phyloP scores from a whole-genome alignment of 768 basidiomycete genomes.

The Amanita molliuscula region DNA sequence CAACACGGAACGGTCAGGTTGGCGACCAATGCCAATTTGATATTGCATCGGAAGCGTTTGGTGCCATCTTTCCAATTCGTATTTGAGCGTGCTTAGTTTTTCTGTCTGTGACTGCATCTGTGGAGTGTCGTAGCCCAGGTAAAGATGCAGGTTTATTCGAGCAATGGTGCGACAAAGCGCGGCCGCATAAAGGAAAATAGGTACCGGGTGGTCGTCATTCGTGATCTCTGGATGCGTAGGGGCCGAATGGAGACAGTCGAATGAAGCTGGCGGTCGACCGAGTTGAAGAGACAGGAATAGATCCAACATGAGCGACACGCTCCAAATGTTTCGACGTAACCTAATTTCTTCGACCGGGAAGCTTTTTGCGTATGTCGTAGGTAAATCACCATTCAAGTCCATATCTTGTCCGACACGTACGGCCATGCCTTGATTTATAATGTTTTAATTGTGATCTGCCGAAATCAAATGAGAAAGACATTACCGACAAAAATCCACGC shows the following conservation, averaged over 20 bases:
- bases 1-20: constrained; percentile 15
- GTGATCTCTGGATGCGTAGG: constrained; percentile 1
- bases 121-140: constrained; percentile 12
- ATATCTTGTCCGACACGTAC: constrained; percentile 15
- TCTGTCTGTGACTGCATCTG: constrained; percentile 8
- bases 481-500: constrained; percentile 19
- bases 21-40: constrained; percentile 16
- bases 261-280: constrained; percentile 14
- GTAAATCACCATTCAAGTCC: constrained; percentile 9
- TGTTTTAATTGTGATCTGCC: not conserved
- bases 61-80: constrained; percentile 18
- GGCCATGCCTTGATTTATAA: constrained; percentile 9
- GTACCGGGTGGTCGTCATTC: constrained; percentile 5
- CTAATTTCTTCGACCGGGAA: constrained; percentile 8
- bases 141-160: constrained; percentile 17
- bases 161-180: constrained; percentile 15
- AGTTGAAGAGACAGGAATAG: constrained; percentile 19
- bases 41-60: constrained; percentile 15
- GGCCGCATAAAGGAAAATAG: constrained; percentile 14
- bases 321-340: constrained; percentile 16
- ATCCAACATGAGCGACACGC: constrained; percentile 15
- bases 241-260: constrained; percentile 13
- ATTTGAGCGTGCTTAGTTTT: constrained; percentile 9
- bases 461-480: not conserved
- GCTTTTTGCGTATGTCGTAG: not conserved